phyloP scores from a whole-genome alignment of 2,329 filamentous ascomycete genomes.

The Clarireedia hainanense region DNA sequence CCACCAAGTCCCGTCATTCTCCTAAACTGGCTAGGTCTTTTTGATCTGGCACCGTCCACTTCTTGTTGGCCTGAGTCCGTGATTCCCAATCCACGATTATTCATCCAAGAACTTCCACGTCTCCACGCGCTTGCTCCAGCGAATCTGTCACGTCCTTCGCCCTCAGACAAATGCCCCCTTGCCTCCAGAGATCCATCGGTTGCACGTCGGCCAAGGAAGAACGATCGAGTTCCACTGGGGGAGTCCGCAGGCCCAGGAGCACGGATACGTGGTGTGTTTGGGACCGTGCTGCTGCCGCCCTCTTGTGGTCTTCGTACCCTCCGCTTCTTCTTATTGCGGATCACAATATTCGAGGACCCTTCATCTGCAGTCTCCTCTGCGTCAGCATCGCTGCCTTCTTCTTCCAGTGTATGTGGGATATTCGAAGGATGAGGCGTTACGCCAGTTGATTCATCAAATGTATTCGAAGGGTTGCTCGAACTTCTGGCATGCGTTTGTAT shows the following conservation, averaged over 20 bases:
- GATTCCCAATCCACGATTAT: slow-evolving; percentile 44
- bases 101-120: slow-evolving; percentile 40
- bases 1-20: slow-evolving; percentile 53
- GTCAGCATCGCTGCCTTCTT: slow-evolving; percentile 67
- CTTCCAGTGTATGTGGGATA: slow-evolving; percentile 45
- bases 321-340: slow-evolving; percentile 54
- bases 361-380: slow-evolving; percentile 85
- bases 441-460: slow-evolving; percentile 28
- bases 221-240: slow-evolving; percentile 18
- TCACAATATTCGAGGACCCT: slow-evolving; percentile 38
- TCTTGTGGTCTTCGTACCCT: slow-evolving; percentile 50
- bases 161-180: slow-evolving; percentile 64
- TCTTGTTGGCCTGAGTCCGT: slow-evolving; percentile 42
- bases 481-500: slow-evolving; percentile 37
- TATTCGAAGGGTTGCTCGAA: slow-evolving; percentile 29
- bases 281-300: slow-evolving; percentile 50
- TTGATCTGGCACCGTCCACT: slow-evolving; percentile 42
- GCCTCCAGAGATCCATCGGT: slow-evolving; percentile 52
- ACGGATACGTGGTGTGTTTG: slow-evolving; percentile 50
- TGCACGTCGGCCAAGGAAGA: slow-evolving; percentile 52
- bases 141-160: slow-evolving; percentile 61
- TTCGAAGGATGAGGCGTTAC: slow-evolving; percentile 40
- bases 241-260: slow-evolving; percentile 20
- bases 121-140: slow-evolving; percentile 48
- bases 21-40: slow-evolving; percentile 55